Percentiles rank a stretch among this genome's conserved stretches.
Evolutionary conservation across 768 basidiomycete genomes (phyloP).

Genomic region (Phylloporus scabripes): DNA sequence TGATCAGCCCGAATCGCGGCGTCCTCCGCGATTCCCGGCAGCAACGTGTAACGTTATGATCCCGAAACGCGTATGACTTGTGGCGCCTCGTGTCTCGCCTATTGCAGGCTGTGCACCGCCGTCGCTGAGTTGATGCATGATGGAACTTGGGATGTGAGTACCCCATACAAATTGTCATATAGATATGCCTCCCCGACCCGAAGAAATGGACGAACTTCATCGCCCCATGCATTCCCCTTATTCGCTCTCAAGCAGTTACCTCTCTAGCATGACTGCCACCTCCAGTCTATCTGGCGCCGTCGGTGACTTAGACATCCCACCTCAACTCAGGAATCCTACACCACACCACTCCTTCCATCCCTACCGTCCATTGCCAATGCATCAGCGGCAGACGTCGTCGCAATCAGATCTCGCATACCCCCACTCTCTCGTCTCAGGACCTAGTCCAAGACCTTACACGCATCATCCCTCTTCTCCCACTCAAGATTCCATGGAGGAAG

Average conservation of each 20-base stretch:
- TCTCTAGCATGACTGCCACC: conserved; percentile 41
- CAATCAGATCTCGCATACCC: conserved; percentile 20
- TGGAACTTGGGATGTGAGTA: conserved; percentile 20
- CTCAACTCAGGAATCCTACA: conserved; percentile 28
- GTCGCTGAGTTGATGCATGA: conserved; percentile 25
- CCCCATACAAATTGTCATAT: conserved; percentile 26
- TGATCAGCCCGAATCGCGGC: conserved; percentile 24
- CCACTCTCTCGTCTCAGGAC: conserved; percentile 11
- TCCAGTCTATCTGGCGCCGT: conserved; percentile 60
- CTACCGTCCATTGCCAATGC: conserved; percentile 19
- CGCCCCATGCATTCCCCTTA: conserved; percentile 29
- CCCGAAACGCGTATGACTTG: conserved; percentile 27
- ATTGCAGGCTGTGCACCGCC: conserved; percentile 24
- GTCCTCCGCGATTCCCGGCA: conserved; percentile 23
- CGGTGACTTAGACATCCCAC: conserved; percentile 44
- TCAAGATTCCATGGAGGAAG: conserved; percentile 37
- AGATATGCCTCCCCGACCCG: conserved; percentile 33
- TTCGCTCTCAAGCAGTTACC: conserved; percentile 30
- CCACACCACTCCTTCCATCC: conserved; percentile 26
- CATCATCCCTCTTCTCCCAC: conserved; percentile 18
- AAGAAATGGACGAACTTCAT: conserved; percentile 38
- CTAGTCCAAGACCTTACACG: conserved; percentile 17
- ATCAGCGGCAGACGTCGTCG: conserved; percentile 20
- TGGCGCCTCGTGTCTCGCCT: conserved; percentile 28
- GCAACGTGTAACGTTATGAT: conserved; percentile 23